Base-by-base conservation (phyloP, 1,284 basidiomycete species). In the Irpex sp. region DNA sequence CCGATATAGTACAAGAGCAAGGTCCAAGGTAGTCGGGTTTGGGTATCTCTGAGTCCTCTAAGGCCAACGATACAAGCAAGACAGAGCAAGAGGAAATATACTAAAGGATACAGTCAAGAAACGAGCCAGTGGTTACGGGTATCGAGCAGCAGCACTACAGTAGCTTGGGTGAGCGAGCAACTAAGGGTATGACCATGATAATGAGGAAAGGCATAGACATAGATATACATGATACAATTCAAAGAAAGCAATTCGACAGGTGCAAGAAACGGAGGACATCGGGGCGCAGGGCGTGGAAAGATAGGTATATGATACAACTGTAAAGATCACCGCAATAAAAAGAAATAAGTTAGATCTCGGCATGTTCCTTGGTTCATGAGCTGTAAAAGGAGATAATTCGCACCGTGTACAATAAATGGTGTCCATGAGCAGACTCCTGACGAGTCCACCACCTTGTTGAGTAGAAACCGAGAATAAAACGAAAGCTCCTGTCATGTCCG, bases 351-450 rank as follows among this genome's bases (percentile, higher is more conserved):
- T 61, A 69, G 67, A 67, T 68, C 57, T 63, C 58, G 63, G 64
- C 2, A 9, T 15, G 15, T 43, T 43, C 39, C 26, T 26, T 26
- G 26, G 26, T 26, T 26, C 26, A 26, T 26, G 26, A 26, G 15
- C 15, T 15, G 15, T 5, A 15, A 60, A 60, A 55, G 64, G 66
- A 68, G 70, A 64, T 68, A 62, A 62, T 61, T 70, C 81, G 72
- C 71, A 82, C 81, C 81, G 75, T 78, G 75, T 82, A 80, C 74
- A 80, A 70, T 76, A 77, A 67, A 65, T 58, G 70, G 68, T 15
- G 68, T 68, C 69, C 68, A 64, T 63, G 65, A 64, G 65, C 65
- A 61, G 61, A 58, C 39, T 43, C 8, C 39, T 43, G 39, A 43
- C 15, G 69, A 54, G 68, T 8, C 56, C 61, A 33, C 21, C 33